These are phyloP conservation scores for Hanseniaspora uvarum DNA, from an alignment of 1,139 yeast genomes.

Conservation along the genomic window DNA sequence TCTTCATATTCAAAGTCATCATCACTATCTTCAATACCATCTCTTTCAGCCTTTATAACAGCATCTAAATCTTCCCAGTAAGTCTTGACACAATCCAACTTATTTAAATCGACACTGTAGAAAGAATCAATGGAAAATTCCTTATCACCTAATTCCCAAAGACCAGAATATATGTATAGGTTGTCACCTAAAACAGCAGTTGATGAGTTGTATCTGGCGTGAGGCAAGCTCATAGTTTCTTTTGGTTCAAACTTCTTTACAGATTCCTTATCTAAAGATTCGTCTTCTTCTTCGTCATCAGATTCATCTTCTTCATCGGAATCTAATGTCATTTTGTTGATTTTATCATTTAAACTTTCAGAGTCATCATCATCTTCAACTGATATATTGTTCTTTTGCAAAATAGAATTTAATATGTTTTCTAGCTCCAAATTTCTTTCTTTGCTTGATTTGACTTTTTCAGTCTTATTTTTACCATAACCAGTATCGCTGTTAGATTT, in stretches of 20 bases:
- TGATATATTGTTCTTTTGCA: conserved; percentile 59
- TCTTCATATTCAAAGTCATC: conserved; percentile 57
- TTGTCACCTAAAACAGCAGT: conserved; percentile 79
- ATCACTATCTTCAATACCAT: conserved; percentile 46
- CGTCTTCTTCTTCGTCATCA: conserved; percentile 22
- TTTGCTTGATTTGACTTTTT: conserved; percentile 17
- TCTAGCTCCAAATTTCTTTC: conserved; percentile 74
- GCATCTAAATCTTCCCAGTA: conserved; percentile 79
- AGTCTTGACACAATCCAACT: conserved; percentile 76
- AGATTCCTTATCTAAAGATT: conserved; percentile 26
- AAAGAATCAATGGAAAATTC: conserved; percentile 78
- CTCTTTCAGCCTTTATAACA: conserved; percentile 46
- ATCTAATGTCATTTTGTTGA: conserved; percentile 34
- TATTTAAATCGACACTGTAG: conserved; percentile 76
- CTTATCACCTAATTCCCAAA: conserved; percentile 76
- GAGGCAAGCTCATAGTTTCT: conserved; percentile 44
- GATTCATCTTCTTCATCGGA: conserved; percentile 19
- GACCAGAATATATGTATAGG: conserved; percentile 82
- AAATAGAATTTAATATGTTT: conserved; percentile 62
- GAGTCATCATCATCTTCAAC: conserved; percentile 46
- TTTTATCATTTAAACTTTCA: conserved; percentile 35
- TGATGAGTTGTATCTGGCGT: conserved; percentile 78
- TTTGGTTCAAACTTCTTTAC: conserved; percentile 34
- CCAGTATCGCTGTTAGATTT: conserved; percentile 38
- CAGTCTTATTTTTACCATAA: conserved; percentile 24